These are phyloP conservation scores for Kwoniella sp. DNA, from an alignment of 768 basidiomycete genomes.

Conservation along the genomic window DNA sequence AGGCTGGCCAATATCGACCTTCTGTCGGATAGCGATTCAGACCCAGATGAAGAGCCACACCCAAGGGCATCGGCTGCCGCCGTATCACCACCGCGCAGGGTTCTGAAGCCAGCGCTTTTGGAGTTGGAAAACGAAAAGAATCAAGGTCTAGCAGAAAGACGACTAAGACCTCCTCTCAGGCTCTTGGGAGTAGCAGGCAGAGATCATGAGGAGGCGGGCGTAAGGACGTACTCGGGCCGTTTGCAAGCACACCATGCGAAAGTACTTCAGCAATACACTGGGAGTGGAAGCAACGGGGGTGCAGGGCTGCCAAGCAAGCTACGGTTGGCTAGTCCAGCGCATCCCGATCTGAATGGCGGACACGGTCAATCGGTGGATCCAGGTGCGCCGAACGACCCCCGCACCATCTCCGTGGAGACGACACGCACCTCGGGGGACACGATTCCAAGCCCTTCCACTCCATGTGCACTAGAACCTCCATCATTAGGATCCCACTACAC, in stretches of 20 bases:
- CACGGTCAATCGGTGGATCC: neutral
- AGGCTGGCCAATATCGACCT: constrained; percentile 47
- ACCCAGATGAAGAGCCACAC: constrained; percentile 22
- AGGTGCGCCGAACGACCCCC: neutral
- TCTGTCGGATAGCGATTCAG: constrained; percentile 41
- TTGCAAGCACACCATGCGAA: constrained; percentile 47
- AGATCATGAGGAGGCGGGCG: constrained; percentile 9
- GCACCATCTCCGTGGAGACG: neutral
- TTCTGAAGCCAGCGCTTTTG: constrained; percentile 26
- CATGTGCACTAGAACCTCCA: constrained; percentile 3
- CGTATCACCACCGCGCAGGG: constrained; percentile 3
- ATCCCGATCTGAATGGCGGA: neutral
- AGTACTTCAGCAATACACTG: constrained; percentile 25
- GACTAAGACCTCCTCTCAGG: constrained; percentile 27
- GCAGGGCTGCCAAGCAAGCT: neutral
- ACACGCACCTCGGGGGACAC: neutral
- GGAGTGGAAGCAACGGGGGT: neutral
- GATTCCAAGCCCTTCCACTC: constrained; percentile 10
- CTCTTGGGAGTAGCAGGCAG: constrained; percentile 16
- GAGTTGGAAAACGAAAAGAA: constrained; percentile 6
- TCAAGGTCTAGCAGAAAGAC: constrained; percentile 14
- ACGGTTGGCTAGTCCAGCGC: neutral
- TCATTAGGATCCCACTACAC: constrained; percentile 4
- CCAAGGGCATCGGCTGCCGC: constrained; percentile 1
- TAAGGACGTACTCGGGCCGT: constrained; percentile 47